These are phyloP conservation scores for Peronospora farinosa DNA, from an alignment of 352 stramenopile species.

Conservation along the genomic window DNA sequence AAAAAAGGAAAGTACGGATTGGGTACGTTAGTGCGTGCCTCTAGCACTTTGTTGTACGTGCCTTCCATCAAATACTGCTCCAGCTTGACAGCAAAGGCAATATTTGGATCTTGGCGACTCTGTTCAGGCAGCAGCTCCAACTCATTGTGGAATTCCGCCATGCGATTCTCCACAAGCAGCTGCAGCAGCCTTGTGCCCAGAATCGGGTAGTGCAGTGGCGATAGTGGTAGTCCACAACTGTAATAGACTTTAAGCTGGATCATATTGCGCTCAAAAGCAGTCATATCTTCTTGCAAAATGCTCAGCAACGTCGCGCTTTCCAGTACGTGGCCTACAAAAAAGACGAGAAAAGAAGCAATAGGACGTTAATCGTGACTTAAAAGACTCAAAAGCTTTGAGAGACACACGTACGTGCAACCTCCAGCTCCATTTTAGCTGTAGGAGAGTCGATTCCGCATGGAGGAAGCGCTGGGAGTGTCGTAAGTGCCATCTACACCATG, in stretches of 20 bases:
- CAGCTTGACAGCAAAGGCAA: conserved; percentile 85
- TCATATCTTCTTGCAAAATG: conserved; percentile 79
- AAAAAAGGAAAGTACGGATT: conserved; percentile 92
- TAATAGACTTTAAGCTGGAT: conserved; percentile 88
- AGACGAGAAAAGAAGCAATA: neutral
- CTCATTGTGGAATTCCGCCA: conserved; percentile 92
- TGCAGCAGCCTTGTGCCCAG: conserved; percentile 86
- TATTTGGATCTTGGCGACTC: conserved; percentile 76
- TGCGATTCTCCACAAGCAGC: conserved; percentile 87
- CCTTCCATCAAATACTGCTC: conserved; percentile 92
- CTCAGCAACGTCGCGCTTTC: conserved; percentile 87
- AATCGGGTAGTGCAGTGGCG: conserved; percentile 80
- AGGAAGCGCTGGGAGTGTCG: conserved; percentile 74
- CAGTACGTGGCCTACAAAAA: conserved; percentile 62
- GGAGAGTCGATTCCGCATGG: conserved; percentile 47
- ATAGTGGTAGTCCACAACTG: conserved; percentile 41
- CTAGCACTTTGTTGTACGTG: conserved; percentile 90
- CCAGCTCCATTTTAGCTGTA: conserved; percentile 58
- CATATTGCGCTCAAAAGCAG: conserved; percentile 83
- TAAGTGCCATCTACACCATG: conserved; percentile 71
- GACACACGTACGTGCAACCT: conserved; percentile 56
- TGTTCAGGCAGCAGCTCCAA: conserved; percentile 83
- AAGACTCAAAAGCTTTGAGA: neutral
- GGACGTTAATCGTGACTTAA: neutral
- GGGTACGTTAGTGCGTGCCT: conserved; percentile 82